These are phyloP conservation scores for Quercus alba DNA, from an alignment of 306 rosid species.

Conservation along the genomic window DNA sequence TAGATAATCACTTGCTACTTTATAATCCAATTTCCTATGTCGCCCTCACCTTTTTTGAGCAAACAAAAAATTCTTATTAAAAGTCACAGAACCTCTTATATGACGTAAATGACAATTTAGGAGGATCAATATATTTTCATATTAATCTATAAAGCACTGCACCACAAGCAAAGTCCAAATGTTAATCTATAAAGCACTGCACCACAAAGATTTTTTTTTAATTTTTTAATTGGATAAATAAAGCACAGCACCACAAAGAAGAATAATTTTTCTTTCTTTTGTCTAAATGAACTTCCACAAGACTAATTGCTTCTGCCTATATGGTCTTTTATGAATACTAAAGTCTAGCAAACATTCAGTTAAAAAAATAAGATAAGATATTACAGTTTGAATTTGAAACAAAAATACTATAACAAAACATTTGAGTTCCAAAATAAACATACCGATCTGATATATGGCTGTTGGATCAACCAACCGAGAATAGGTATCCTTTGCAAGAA, in stretches of 20 bases:
- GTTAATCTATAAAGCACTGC: background rate
- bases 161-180: background rate
- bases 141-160: no score
- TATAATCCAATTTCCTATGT: background rate
- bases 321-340: background rate
- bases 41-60: no score
- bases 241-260: background rate
- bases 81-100: no score
- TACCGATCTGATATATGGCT: conserved; percentile 83
- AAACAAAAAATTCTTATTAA: no score
- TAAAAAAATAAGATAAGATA: background rate
- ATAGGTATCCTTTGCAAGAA: conserved; percentile 91
- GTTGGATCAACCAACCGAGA: conserved; percentile 94
- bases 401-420: background rate
- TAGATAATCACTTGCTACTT: background rate
- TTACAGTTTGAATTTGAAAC: background rate
- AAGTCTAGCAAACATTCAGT: background rate
- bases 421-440: conserved; percentile 26
- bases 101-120: no score
- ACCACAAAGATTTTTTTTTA: background rate
- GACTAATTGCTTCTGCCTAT: background rate
- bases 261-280: background rate
- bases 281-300: background rate
- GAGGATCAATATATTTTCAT: no score
- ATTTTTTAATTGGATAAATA: background rate